Evolutionary conservation across 768 basidiomycete genomes (phyloP).

Genomic region (Russula virescens): DNA sequence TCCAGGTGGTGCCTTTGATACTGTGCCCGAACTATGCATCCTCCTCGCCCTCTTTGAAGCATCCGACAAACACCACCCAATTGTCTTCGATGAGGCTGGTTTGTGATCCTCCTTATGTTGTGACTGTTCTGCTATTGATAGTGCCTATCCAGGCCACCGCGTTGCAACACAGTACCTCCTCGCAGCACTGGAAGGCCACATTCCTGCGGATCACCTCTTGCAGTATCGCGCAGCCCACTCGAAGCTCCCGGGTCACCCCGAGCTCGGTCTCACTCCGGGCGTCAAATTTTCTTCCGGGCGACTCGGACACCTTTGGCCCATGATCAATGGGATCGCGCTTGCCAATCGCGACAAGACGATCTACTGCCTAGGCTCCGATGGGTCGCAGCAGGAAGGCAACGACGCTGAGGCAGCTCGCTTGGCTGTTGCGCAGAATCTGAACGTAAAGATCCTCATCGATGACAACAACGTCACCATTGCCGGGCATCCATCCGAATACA

Average conservation of each 20-base stretch:
- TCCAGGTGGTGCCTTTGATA: conserved; percentile 46
- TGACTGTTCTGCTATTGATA: conserved; percentile 7
- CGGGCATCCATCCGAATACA: conserved; percentile 84
- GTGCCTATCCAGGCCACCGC: conserved; percentile 57
- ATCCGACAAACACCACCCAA: conserved; percentile 56
- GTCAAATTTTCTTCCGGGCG: conserved; percentile 93
- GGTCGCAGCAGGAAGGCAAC: conserved; percentile 88
- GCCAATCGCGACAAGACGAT: conserved; percentile 72
- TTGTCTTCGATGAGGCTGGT: conserved; percentile 82
- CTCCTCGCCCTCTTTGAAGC: conserved; percentile 67
- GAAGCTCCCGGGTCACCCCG: conserved; percentile 84
- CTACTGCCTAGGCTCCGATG: conserved; percentile 84
- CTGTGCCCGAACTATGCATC: conserved; percentile 81
- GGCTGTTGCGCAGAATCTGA: conserved; percentile 76
- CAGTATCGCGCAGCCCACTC: conserved; percentile 85
- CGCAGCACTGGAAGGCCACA: conserved; percentile 64
- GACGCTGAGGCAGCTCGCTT: conserved; percentile 86
- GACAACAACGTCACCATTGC: conserved; percentile 91
- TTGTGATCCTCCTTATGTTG: conserved; percentile 26
- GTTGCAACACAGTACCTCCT: conserved; percentile 88
- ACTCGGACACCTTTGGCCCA: conserved; percentile 86
- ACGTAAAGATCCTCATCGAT: conserved; percentile 83
- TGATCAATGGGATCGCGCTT: conserved; percentile 80
- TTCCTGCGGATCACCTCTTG: conserved; percentile 71
- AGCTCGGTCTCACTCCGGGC: conserved; percentile 85